These are phyloP conservation scores for Hansenula sp. DNA, from an alignment of 1,139 yeast genomes.

Conservation along the genomic window DNA sequence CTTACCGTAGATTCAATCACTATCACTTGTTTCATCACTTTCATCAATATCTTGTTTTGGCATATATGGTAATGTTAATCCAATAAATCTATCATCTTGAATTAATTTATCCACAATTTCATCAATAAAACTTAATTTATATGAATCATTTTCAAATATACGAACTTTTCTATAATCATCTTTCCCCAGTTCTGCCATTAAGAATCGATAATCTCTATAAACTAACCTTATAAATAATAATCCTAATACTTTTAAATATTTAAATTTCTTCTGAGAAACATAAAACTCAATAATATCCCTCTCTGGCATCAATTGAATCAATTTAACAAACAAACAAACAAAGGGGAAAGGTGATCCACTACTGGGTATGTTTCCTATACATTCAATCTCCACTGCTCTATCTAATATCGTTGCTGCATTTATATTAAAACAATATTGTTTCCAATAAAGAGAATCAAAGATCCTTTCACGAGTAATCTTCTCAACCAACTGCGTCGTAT, in stretches of 20 bases:
- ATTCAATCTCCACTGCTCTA: slow-evolving; percentile 30
- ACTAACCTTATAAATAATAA: slow-evolving; percentile 44
- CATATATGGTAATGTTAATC: slow-evolving; percentile 41
- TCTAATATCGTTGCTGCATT: slow-evolving; percentile 34
- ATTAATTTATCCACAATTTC: slow-evolving; percentile 46
- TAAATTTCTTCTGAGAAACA: slow-evolving; percentile 45
- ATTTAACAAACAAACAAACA: slow-evolving; percentile 47
- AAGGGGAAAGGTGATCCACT: slow-evolving; percentile 49
- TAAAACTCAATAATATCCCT: slow-evolving; percentile 39
- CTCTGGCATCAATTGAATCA: slow-evolving; percentile 50
- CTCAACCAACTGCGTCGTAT: slow-evolving; percentile 50
- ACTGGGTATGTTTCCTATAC: slow-evolving; percentile 44
- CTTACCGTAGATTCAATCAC: no score
- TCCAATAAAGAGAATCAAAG: slow-evolving; percentile 56
- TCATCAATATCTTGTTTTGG: neutral
- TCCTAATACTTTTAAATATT: slow-evolving; percentile 49
- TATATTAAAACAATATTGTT: slow-evolving; percentile 46
- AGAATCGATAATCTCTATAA: slow-evolving; percentile 28
- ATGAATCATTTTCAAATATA: slow-evolving; percentile 26
- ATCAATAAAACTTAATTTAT: slow-evolving; percentile 39
- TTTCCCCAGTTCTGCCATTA: slow-evolving; percentile 40
- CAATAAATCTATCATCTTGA: slow-evolving; percentile 40
- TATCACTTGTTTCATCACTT: slow-evolving; percentile 1
- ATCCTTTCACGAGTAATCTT: slow-evolving; percentile 57
- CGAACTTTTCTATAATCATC: slow-evolving; percentile 43